phyloP scores from a whole-genome alignment of 148 eudicot species.

The Rhododendron ferrugineum region DNA sequence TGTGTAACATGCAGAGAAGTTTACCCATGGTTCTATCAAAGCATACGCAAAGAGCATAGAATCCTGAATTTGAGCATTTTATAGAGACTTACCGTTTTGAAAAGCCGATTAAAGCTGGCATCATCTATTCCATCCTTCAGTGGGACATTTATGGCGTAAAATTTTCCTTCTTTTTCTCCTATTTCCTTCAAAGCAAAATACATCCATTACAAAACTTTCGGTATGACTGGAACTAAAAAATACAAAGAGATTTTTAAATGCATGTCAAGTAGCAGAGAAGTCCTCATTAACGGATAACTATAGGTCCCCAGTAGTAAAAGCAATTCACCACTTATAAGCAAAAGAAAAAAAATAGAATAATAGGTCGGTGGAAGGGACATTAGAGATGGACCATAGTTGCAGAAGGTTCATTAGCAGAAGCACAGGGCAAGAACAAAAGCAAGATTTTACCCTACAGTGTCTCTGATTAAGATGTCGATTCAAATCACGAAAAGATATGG shows the following conservation, averaged over 20 bases:
- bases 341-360: not conserved
- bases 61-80: not conserved
- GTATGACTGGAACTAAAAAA: not conserved
- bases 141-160: slow-evolving; percentile 92
- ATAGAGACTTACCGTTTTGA: slow-evolving; percentile 63
- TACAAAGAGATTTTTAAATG: not conserved
- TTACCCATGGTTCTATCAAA: not conserved
- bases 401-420: not conserved
- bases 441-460: not conserved
- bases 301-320: not conserved
- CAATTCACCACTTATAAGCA: not conserved
- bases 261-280: not conserved
- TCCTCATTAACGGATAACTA: not conserved
- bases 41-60: not conserved
- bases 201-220: not conserved
- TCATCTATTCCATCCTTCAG: slow-evolving; percentile 99
- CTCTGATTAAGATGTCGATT: not conserved
- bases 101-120: slow-evolving; percentile 74
- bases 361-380: not conserved
- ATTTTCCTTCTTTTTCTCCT: slow-evolving; percentile 93
- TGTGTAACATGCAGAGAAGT: slow-evolving; percentile 1
- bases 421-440: slow-evolving; percentile 4
- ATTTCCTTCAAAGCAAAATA: slow-evolving; percentile 55
- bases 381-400: not conserved
- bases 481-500: not conserved